A percentile compares a stretch with the other conserved stretches of the same genome.
These are phyloP conservation scores for Crepidotus variabilis DNA, from an alignment of 768 basidiomycete genomes.

Conservation along the genomic window DNA sequence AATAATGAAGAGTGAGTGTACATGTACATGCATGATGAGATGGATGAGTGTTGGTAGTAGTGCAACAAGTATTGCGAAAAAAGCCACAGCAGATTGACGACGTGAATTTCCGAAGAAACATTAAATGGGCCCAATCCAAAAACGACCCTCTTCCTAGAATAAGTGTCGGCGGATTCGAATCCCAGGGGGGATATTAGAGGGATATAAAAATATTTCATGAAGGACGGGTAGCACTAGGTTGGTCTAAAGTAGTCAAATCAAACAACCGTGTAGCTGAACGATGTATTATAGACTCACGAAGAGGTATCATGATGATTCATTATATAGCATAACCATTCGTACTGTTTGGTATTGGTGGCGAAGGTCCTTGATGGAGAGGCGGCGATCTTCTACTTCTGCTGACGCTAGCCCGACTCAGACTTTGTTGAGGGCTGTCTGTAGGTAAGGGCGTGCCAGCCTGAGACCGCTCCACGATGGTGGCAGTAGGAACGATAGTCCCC, in stretches of 20 bases:
- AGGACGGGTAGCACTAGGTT: background rate
- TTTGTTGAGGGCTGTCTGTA: constrained; percentile 22
- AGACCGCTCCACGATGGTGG: constrained; percentile 47
- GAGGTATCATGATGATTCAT: constrained; percentile 17
- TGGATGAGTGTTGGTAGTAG: no score
- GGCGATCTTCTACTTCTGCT: background rate
- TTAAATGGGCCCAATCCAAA: background rate
- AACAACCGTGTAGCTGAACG: background rate
- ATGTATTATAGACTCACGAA: constrained; percentile 5
- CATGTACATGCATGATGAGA: background rate
- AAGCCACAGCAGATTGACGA: background rate
- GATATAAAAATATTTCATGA: background rate
- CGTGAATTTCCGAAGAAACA: background rate
- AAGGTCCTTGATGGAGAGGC: constrained; percentile 20
- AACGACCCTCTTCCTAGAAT: background rate
- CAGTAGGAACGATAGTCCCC: constrained; percentile 39
- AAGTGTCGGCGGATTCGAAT: background rate
- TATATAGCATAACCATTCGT: constrained; percentile 16
- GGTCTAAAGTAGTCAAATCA: background rate
- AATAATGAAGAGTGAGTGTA: background rate
- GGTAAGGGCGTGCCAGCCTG: constrained; percentile 40
- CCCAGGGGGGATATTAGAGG: background rate
- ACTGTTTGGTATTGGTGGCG: constrained; percentile 16
- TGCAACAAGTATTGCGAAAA: no score
- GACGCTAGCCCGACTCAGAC: background rate